Evolutionary conservation across 345 rosid species (phyloP).

Genomic region (Lenwebbia sp.): DNA sequence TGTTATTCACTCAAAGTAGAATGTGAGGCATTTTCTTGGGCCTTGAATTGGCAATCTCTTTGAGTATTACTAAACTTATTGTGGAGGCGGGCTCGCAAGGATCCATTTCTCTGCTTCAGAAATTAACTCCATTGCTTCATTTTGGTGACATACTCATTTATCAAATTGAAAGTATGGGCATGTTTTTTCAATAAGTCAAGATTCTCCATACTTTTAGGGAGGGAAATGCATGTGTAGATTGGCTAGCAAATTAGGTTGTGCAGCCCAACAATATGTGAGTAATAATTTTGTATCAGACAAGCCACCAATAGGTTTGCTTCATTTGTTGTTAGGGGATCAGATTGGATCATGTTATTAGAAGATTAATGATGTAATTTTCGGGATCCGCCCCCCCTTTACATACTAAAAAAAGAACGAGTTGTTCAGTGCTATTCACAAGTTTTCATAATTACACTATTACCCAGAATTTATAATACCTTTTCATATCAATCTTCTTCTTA

Average conservation of each 20-base stretch:
- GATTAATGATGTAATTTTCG: not conserved
- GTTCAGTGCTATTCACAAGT: not conserved
- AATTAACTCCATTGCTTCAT: not conserved
- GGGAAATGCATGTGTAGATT: not conserved
- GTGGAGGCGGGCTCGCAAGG: too few relatives aligned
- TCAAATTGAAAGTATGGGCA: not conserved
- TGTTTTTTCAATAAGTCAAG: not conserved
- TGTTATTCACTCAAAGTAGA: not conserved
- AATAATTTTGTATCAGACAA: not conserved
- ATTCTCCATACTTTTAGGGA: not conserved
- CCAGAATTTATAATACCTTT: not conserved
- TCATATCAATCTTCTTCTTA: not conserved
- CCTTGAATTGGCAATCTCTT: not conserved
- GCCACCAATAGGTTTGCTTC: not conserved
- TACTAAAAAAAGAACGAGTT: not conserved
- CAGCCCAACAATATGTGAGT: not conserved
- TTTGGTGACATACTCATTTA: not conserved
- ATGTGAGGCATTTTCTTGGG: too few relatives aligned
- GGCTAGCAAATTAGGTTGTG: not conserved
- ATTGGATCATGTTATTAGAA: not conserved
- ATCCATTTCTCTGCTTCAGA: too few relatives aligned
- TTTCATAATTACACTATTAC: not conserved
- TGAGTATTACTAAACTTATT: not conserved
- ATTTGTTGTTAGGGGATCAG: not conserved
- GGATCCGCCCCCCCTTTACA: not conserved